Evolutionary conservation across 2,329 filamentous ascomycete species (phyloP), one percentile per base, ranked within the genome.

Genomic region (Aureobasidium subglaciale): DNA sequence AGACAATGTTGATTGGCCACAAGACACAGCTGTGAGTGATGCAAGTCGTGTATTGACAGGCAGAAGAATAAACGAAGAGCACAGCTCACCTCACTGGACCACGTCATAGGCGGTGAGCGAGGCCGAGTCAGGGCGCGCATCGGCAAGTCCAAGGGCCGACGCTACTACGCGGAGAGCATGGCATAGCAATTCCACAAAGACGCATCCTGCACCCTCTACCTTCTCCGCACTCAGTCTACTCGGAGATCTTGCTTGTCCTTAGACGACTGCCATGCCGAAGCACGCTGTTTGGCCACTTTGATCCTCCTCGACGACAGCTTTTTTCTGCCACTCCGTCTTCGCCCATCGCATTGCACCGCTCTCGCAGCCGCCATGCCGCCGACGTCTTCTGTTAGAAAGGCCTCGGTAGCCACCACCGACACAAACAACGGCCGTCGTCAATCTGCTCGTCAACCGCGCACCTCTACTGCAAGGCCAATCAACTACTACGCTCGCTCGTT

Each of bases 401-500:
- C 55, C 22, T 57, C 57, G 30, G 29, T 56, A 37, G 45, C 57
- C 41, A 55, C 55, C 15, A 48, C 43, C 30, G 56, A 43, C 9
- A 29, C 49, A 5, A 57, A 60, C 16, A 24, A 53, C 22, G 55
- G 41, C 32, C 56, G 59, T 22, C 59, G 59, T 7, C 55, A 56
- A 25, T 75, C 74, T 40, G 73, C 75, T 56, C 70, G 76, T 58
- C 73, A 75, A 45, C 70, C 73, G 24, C 72, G 75, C 54, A 71
- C 72, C 53, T 75, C 70, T 38, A 70, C 75, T 53, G 68, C 67
- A 22, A 65, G 75, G 37, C 75, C 75, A 29, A 65, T 72, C 41
- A 78, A 78, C 64, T 78, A 78, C 69, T 78, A 78, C 69, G 75
- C 75, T 59, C 73, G 75, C 52, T 69, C 71, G 55, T 76, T 75